A percentile compares a stretch with the other conserved stretches of the same genome.
These are phyloP conservation scores for Seiridium unicorne DNA, from an alignment of 2,329 filamentous ascomycete species.

Conservation along the genomic window DNA sequence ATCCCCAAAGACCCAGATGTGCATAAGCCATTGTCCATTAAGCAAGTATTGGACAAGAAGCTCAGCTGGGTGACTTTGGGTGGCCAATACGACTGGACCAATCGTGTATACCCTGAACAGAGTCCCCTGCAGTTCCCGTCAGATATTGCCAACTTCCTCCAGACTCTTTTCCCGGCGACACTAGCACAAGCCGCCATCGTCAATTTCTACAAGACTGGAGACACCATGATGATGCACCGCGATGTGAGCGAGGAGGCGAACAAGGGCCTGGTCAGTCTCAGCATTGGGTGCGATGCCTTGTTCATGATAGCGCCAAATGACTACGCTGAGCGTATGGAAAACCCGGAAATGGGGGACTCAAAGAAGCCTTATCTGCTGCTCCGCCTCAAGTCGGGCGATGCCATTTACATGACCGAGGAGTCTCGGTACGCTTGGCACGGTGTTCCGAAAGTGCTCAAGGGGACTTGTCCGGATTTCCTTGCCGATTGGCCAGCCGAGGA, in stretches of 20 bases:
- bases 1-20: constrained; percentile 67
- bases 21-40: constrained; percentile 72
- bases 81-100: constrained; percentile 95
- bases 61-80: constrained; percentile 94
- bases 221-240: constrained; percentile 88
- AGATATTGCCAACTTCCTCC: constrained; percentile 69
- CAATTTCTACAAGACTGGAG: constrained; percentile 87
- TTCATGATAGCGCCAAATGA: constrained; percentile 77
- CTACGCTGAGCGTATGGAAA: constrained; percentile 13
- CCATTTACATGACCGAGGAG: constrained; percentile 80
- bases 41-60: constrained; percentile 72
- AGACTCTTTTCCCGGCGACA: constrained; percentile 72
- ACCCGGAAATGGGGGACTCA: constrained; percentile 21
- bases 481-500: constrained; percentile 68
- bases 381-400: constrained; percentile 79
- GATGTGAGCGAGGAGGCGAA: constrained; percentile 87
- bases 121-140: constrained; percentile 69
- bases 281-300: constrained; percentile 84
- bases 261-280: constrained; percentile 78
- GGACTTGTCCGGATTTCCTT: constrained; percentile 75
- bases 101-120: constrained; percentile 73
- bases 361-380: constrained; percentile 56
- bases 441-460: constrained; percentile 80
- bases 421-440: constrained; percentile 93
- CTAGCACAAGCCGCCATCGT: constrained; percentile 86